Evolutionary conservation across 352 stramenopile genomes (phyloP).

Genomic region (Globisporangium alternatum): DNA sequence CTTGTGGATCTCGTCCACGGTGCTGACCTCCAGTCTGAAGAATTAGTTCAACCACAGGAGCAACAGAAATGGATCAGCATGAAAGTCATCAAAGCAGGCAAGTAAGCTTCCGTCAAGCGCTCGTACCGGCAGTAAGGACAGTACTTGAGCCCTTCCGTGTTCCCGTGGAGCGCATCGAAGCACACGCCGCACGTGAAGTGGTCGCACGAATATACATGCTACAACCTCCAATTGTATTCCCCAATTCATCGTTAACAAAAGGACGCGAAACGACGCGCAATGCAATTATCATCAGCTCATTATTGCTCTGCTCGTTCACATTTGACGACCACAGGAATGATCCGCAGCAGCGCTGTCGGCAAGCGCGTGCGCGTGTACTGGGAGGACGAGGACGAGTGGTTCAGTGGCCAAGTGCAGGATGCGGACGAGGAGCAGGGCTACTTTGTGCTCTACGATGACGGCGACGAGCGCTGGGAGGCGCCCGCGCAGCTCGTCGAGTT

Average conservation of each 20-base stretch:
- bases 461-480: slow-evolving; percentile 75
- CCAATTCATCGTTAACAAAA: too few relatives aligned
- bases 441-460: slow-evolving; percentile 79
- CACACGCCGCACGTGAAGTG: slow-evolving; percentile 65
- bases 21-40: too few relatives aligned
- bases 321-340: neutral
- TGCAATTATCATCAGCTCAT: too few relatives aligned
- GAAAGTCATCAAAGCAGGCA: too few relatives aligned
- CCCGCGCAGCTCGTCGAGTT: slow-evolving; percentile 35
- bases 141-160: slow-evolving; percentile 48
- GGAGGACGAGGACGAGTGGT: slow-evolving; percentile 73
- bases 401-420: slow-evolving; percentile 45
- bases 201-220: slow-evolving; percentile 29
- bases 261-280: neutral
- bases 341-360: slow-evolving; percentile 32
- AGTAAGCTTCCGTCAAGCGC: neutral
- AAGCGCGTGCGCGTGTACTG: slow-evolving; percentile 72
- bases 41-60: too few relatives aligned
- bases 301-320: too few relatives aligned
- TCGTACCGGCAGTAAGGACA: slow-evolving; percentile 62
- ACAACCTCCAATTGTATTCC: too few relatives aligned
- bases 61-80: too few relatives aligned
- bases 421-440: slow-evolving; percentile 40
- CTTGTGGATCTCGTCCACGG: too few relatives aligned
- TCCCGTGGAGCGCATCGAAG: slow-evolving; percentile 47